Percentiles rank a stretch among this genome's conserved stretches.
Evolutionary conservation across 2,329 filamentous ascomycete genomes (phyloP).

Genomic region (Pseudogymnoascus sp.): DNA sequence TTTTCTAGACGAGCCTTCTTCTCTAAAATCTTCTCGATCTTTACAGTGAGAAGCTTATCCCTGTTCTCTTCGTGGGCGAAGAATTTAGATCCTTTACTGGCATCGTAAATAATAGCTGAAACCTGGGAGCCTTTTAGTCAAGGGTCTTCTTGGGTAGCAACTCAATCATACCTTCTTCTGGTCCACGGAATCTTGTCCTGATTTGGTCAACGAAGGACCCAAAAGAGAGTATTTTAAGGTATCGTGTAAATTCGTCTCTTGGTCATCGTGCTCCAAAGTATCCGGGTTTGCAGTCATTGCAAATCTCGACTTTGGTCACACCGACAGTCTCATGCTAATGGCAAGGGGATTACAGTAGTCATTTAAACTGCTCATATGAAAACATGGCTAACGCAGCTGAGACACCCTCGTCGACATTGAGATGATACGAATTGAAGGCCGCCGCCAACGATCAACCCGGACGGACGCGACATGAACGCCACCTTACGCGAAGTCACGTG

Average conservation of each 20-base stretch:
- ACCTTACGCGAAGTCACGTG: conserved; percentile 4
- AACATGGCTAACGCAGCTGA: not conserved
- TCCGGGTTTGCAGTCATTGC: not conserved
- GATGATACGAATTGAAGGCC: not conserved
- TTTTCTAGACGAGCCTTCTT: conserved; percentile 69
- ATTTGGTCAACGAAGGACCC: conserved; percentile 86
- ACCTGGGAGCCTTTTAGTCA: conserved; percentile 43
- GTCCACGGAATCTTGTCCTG: conserved; percentile 87
- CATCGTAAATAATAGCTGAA: conserved; percentile 93
- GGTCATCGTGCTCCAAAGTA: conserved; percentile 4
- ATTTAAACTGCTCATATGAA: not conserved
- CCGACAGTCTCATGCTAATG: not conserved
- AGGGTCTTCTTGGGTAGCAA: not conserved
- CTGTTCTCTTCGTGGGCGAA: conserved; percentile 83
- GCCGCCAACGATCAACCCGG: not conserved
- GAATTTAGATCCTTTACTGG: conserved; percentile 91
- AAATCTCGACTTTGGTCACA: conserved; percentile 1
- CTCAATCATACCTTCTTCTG: conserved; percentile 58
- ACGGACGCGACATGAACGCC: not conserved
- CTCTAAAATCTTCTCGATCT: conserved; percentile 70
- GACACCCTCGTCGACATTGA: not conserved
- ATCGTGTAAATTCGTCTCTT: conserved; percentile 32
- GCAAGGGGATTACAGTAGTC: not conserved
- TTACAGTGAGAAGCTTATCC: conserved; percentile 74
- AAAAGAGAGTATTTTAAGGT: conserved; percentile 85